Conservation (phyloP, 192 early-diverging fungal species). For the Backusella australiensis region DNA sequence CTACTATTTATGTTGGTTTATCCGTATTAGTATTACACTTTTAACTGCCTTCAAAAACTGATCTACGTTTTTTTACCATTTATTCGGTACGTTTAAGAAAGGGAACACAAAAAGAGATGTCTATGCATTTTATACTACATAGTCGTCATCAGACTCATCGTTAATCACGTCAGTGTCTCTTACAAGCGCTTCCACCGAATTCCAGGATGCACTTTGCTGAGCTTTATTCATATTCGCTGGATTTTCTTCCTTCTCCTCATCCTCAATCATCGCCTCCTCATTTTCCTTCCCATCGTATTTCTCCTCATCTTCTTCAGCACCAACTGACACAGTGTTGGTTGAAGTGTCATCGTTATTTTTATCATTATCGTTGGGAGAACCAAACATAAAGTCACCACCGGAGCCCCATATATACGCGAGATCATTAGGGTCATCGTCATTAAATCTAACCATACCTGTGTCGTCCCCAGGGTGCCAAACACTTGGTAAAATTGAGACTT, state of each 20-base stretch:
- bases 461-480: not conserved
- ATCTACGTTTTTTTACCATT: not conserved
- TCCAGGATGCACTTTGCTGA: not conserved
- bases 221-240: not conserved
- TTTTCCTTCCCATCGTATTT: not conserved
- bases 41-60: not conserved
- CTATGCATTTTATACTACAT: not conserved
- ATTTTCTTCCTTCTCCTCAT: not conserved
- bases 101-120: not conserved
- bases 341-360: not conserved
- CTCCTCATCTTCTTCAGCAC: not conserved
- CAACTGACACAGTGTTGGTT: not conserved
- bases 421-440: not conserved
- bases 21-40: not conserved
- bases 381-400: not conserved
- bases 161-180: not conserved
- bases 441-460: not conserved
- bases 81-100: not conserved
- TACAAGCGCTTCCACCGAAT: not conserved
- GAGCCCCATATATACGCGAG: not conserved
- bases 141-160: not conserved
- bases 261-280: not conserved
- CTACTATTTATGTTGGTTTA: not conserved
- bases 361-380: not conserved
- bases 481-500: not conserved